Conservation (phyloP, 108 stramenopile genomes). For the Cyclotella kingstonii region DNA sequence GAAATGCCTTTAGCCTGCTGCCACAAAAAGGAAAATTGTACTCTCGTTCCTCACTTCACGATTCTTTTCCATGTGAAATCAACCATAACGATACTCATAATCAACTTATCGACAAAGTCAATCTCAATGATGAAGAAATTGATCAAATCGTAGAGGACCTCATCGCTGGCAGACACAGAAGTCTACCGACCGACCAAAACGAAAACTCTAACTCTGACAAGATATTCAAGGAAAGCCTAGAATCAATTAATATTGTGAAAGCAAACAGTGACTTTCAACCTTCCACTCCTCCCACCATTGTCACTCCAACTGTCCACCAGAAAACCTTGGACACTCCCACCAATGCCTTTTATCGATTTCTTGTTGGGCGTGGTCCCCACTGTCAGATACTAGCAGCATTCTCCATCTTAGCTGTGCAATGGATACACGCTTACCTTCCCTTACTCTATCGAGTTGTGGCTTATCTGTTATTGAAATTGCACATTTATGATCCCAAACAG, state of each 20-base stretch:
- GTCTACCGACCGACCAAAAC: neutral
- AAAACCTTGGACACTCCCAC: conserved; percentile 26
- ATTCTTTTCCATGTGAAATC: no score
- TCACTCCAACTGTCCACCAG: neutral
- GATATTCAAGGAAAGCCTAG: neutral
- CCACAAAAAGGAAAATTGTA: no score
- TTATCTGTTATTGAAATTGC: conserved; percentile 24
- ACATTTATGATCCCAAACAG: conserved; percentile 25
- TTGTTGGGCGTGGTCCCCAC: conserved; percentile 52
- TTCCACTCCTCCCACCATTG: neutral
- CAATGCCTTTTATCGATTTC: conserved; percentile 70
- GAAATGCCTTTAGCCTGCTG: no score
- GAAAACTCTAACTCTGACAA: conserved; percentile 11
- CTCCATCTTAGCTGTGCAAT: conserved; percentile 49
- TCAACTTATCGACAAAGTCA: neutral
- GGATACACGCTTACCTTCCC: conserved; percentile 58
- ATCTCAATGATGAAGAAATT: conserved; percentile 28
- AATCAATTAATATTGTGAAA: neutral
- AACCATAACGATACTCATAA: no score
- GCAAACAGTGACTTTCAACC: neutral
- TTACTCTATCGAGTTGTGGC: conserved; percentile 19
- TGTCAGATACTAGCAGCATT: conserved; percentile 61
- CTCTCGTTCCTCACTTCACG: no score
- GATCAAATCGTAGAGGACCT: conserved; percentile 40
- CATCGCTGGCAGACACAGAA: conserved; percentile 19